Base-by-base conservation (phyloP, 129 eudicot species). In the Smallanthus sonchifolius region DNA sequence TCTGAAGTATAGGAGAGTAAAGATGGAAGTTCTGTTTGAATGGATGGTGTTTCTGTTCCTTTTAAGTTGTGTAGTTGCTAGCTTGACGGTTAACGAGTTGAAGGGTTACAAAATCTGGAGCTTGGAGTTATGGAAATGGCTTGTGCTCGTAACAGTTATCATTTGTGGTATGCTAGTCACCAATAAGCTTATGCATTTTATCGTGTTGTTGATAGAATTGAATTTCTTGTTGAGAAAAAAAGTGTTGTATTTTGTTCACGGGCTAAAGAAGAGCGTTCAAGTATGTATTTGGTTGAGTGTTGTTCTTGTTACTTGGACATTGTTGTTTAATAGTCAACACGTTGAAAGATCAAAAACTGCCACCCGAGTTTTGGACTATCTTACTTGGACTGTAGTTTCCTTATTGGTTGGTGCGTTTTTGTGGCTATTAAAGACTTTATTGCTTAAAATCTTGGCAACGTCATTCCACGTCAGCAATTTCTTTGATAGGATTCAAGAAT, bases 401-500 rank as follows among this genome's bases (percentile, higher is more conserved):
- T 78, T 88, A 24, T 86, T 94, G 0, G 76, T 94, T 19, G 98
- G 97, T 4, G 63, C 93, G 6, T 34, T 85, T 43, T 42, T 94
- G 81, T 94, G 98, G 98, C 77, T 94, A 11, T 35, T 94, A 15
- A 94, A 94, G 82, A 88, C 89, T 61, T 72, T 87, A 72, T 76
- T 90, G 72, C 81, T 94, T 2, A 94, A 94, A 81, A 81, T 90
- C 42, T 80, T 94, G 65, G 98, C 96, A 13, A 77, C 92, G 2
- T 84, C 96, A 6, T 94, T 90, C 80, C 98, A 94, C 17, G 92
- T 94, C 43, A 90, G 85, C 68, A 88, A 92, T 24, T 94, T 90
- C 83, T 94, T 94, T 60, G 98, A 94, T 77, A 79, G 98, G 76
- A 86, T 90, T 75, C 98, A 94, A 69, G 98, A 94, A 79, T 84